phyloP scores from a whole-genome alignment of 1,139 yeast genomes.

The Hansenula lynferdii region DNA sequence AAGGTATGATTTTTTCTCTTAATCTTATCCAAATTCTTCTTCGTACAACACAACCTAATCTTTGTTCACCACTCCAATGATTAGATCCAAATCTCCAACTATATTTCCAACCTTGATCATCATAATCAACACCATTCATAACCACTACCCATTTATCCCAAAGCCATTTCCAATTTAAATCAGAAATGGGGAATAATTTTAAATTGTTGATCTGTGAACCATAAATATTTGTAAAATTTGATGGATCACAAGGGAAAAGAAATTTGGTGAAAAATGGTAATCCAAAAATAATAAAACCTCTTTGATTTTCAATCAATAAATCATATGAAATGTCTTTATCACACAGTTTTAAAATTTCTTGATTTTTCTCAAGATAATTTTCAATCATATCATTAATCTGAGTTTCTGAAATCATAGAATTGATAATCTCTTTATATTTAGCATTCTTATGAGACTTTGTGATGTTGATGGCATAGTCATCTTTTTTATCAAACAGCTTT shows the following conservation, averaged over 20 bases:
- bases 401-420: neutral
- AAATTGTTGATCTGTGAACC: conserved; percentile 22
- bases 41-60: conserved; percentile 51
- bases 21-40: conserved; percentile 57
- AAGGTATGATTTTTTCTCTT: conserved; percentile 24
- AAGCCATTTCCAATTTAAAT: conserved; percentile 48
- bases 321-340: conserved; percentile 24
- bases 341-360: neutral
- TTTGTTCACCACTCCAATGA: conserved; percentile 58
- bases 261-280: conserved; percentile 46
- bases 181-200: conserved; percentile 36
- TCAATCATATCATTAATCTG: conserved; percentile 1
- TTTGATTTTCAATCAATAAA: conserved; percentile 46
- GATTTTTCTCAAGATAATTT: neutral
- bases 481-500: neutral
- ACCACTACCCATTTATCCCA: conserved; percentile 63
- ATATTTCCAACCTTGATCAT: conserved; percentile 72
- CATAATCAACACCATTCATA: conserved; percentile 54
- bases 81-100: conserved; percentile 42
- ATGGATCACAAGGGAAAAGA: conserved; percentile 41
- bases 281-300: conserved; percentile 51
- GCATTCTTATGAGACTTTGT: neutral
- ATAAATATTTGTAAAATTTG: conserved; percentile 35
- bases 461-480: neutral
- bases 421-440: neutral